Percentiles rank a stretch among this genome's conserved stretches.
Evolutionary conservation across 2,329 filamentous ascomycete genomes (phyloP).

Genomic region (Atkinsonella texensis): DNA sequence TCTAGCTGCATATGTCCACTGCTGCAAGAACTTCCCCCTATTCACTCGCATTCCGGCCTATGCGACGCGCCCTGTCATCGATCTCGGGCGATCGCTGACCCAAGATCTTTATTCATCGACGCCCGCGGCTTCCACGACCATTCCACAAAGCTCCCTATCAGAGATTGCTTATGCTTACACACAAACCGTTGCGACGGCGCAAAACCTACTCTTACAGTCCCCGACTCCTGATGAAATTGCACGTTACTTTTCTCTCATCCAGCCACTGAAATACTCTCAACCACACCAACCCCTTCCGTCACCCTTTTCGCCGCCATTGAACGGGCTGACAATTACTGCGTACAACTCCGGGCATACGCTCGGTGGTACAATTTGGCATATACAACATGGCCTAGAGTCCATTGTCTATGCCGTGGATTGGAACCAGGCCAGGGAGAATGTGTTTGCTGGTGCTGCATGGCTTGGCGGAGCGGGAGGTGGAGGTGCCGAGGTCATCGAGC

Average conservation of each 20-base stretch:
- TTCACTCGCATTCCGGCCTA: slow-evolving; percentile 92
- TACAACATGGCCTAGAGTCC: slow-evolving; percentile 91
- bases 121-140: slow-evolving; percentile 74
- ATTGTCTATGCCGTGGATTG: slow-evolving; percentile 97
- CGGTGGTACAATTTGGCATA: slow-evolving; percentile 97
- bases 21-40: slow-evolving; percentile 88
- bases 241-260: slow-evolving; percentile 80
- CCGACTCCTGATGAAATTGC: slow-evolving; percentile 84
- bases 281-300: slow-evolving; percentile 82
- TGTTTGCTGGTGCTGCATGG: slow-evolving; percentile 88
- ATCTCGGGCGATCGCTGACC: slow-evolving; percentile 77
- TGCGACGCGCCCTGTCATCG: slow-evolving; percentile 85
- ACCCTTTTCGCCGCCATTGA: slow-evolving; percentile 77
- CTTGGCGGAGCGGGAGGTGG: slow-evolving; percentile 69
- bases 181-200: slow-evolving; percentile 34
- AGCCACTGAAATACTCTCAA: slow-evolving; percentile 92
- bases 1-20: slow-evolving; percentile 87
- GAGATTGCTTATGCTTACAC: slow-evolving; percentile 45
- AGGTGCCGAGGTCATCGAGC: slow-evolving; percentile 84
- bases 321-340: slow-evolving; percentile 86
- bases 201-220: slow-evolving; percentile 50
- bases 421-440: slow-evolving; percentile 96
- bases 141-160: slow-evolving; percentile 61
- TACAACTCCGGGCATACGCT: slow-evolving; percentile 95
- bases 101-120: slow-evolving; percentile 89